Evolutionary conservation across 2,329 filamentous ascomycete genomes (phyloP).

Genomic region (Xylariaceae sp.): DNA sequence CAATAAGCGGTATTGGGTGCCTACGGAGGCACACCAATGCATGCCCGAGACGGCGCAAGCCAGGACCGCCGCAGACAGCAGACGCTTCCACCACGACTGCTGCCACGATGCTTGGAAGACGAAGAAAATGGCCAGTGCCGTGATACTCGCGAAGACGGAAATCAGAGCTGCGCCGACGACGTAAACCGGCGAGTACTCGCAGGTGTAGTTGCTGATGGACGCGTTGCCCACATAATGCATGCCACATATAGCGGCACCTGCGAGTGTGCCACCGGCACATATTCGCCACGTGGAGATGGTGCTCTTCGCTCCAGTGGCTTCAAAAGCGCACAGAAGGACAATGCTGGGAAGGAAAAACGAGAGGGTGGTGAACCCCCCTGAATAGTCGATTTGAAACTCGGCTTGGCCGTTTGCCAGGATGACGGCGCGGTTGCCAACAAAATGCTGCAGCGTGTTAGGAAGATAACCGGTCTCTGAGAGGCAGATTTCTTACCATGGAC

Average conservation of each 20-base stretch:
- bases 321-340: conserved; percentile 66
- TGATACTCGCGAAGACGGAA: conserved; percentile 62
- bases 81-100: conserved; percentile 68
- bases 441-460: conserved; percentile 55
- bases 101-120: conserved; percentile 69
- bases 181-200: conserved; percentile 50
- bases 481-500: conserved; percentile 50
- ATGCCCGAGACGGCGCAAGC: conserved; percentile 73
- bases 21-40: conserved; percentile 75
- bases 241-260: conserved; percentile 68
- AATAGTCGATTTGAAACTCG: conserved; percentile 67
- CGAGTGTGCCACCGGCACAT: conserved; percentile 56
- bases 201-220: conserved; percentile 69
- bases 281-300: conserved; percentile 52
- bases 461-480: conserved; percentile 10
- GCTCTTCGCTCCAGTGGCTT: conserved; percentile 56
- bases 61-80: conserved; percentile 58
- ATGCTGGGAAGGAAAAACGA: conserved; percentile 76
- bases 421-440: conserved; percentile 75
- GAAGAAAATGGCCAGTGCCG: conserved; percentile 70
- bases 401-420: conserved; percentile 55
- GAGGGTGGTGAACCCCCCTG: conserved; percentile 59
- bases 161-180: conserved; percentile 65
- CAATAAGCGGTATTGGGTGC: conserved; percentile 59
- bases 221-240: conserved; percentile 89